A percentile compares a stretch with the other conserved stretches of the same genome.
Conservation (phyloP, 768 basidiomycete species). For the Kwoniella pini region DNA sequence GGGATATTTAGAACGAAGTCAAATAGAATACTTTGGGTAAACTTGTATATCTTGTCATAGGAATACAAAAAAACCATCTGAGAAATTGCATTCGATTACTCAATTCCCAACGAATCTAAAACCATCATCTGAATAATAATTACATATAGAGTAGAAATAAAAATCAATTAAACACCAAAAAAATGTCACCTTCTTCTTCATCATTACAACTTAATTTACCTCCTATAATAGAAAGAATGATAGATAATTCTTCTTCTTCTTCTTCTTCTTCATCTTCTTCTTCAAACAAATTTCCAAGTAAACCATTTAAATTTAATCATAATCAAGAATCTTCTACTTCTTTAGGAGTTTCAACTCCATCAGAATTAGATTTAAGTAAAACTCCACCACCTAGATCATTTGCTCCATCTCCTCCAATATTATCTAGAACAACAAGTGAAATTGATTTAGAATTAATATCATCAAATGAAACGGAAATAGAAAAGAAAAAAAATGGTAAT, state of each 20-base stretch:
- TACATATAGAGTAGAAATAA: too few species aligned
- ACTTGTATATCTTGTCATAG: too few species aligned
- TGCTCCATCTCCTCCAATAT: slow-evolving; percentile 24
- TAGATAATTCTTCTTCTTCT: background rate
- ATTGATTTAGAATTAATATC: background rate
- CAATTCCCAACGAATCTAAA: too few species aligned
- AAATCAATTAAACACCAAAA: background rate
- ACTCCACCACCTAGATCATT: slow-evolving; percentile 31
- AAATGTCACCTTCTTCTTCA: background rate
- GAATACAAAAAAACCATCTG: too few species aligned
- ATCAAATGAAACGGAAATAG: too few species aligned
- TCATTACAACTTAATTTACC: background rate
- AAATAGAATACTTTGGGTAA: too few species aligned
- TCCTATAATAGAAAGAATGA: background rate
- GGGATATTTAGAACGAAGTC: too few species aligned
- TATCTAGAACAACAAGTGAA: background rate
- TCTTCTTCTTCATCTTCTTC: background rate
- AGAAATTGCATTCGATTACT: too few species aligned
- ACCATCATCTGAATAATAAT: too few species aligned
- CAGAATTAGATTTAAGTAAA: slow-evolving; percentile 3
- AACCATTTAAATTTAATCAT: background rate
- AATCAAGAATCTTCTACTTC: background rate
- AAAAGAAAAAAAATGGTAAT: too few species aligned
- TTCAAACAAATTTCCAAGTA: background rate
- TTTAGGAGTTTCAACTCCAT: background rate